Percentiles rank a stretch among this genome's conserved stretches.
phyloP scores from a whole-genome alignment of 1,284 basidiomycete species.

The Boletus smithii region DNA sequence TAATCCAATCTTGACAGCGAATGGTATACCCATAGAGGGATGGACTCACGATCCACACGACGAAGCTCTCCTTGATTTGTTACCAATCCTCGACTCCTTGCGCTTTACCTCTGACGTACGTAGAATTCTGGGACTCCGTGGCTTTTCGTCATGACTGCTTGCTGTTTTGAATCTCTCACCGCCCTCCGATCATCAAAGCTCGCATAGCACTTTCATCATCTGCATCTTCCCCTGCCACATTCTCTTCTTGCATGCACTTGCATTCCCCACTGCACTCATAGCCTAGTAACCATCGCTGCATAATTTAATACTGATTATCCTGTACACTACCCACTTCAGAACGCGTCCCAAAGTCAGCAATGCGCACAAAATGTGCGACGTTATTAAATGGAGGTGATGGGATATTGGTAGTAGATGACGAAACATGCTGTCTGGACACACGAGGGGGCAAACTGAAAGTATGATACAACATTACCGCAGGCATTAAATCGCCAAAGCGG shows the following conservation, averaged over 20 bases:
- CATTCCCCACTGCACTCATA: constrained; percentile 30
- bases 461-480: constrained; percentile 10
- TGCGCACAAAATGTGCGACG: constrained; percentile 19
- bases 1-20: constrained; percentile 52
- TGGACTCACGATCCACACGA: constrained; percentile 98
- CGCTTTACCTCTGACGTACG: constrained; percentile 96
- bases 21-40: constrained; percentile 98
- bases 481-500: constrained; percentile 79
- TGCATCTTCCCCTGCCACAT: constrained; percentile 27
- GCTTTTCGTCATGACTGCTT: constrained; percentile 39
- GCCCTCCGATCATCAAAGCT: constrained; percentile 12
- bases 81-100: constrained; percentile 93
- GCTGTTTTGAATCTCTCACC: constrained; percentile 7
- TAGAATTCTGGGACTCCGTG: constrained; percentile 84
- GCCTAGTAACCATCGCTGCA: constrained; percentile 32
- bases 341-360: constrained; percentile 19
- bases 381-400: constrained; percentile 30
- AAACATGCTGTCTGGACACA: constrained; percentile 20
- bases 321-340: constrained; percentile 35
- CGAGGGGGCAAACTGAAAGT: constrained; percentile 3
- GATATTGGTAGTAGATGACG: constrained; percentile 36
- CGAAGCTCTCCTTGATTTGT: constrained; percentile 91
- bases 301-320: constrained; percentile 40
- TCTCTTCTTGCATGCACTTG: constrained; percentile 26
- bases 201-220: constrained; percentile 23